phyloP scores from a whole-genome alignment of 257 asterid species.

The Nicotiana tabacum region DNA sequence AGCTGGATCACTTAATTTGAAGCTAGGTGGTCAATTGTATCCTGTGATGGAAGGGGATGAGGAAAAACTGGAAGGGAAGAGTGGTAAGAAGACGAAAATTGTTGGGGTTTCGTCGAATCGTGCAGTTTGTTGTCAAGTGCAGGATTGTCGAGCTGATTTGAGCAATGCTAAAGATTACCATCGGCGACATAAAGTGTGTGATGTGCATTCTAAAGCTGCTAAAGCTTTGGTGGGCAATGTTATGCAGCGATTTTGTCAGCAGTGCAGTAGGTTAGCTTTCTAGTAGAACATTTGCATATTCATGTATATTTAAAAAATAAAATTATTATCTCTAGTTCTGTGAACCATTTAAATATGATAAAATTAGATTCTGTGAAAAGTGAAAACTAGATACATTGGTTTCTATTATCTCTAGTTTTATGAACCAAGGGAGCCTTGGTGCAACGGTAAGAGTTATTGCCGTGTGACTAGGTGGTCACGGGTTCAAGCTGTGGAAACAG shows the following conservation, averaged over 20 bases:
- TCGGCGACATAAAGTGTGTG: slow-evolving; percentile 91
- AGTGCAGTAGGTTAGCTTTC: slow-evolving; percentile 43
- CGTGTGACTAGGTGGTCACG: too few relatives aligned
- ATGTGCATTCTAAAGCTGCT: slow-evolving; percentile 70
- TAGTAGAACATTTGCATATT: background rate
- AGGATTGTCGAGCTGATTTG: slow-evolving; percentile 69
- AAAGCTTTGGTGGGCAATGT: slow-evolving; percentile 64
- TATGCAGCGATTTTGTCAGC: slow-evolving; percentile 53
- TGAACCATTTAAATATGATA: too few relatives aligned
- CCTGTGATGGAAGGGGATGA: slow-evolving; percentile 35
- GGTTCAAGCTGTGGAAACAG: too few relatives aligned
- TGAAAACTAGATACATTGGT: background rate
- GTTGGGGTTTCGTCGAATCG: slow-evolving; percentile 36
- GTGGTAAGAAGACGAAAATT: slow-evolving; percentile 66
- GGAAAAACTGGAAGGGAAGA: slow-evolving; percentile 48
- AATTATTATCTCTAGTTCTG: background rate
- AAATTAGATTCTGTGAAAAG: too few relatives aligned
- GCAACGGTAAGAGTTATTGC: too few relatives aligned
- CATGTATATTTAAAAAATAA: too few relatives aligned
- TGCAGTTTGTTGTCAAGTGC: slow-evolving; percentile 75
- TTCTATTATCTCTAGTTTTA: background rate
- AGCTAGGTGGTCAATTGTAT: slow-evolving; percentile 68
- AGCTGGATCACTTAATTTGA: slow-evolving; percentile 55
- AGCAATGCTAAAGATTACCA: slow-evolving; percentile 79
- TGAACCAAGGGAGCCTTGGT: too few relatives aligned